Evolutionary conservation across 179 eudicot genomes (phyloP).

Genomic region (Silene noctiflora): DNA sequence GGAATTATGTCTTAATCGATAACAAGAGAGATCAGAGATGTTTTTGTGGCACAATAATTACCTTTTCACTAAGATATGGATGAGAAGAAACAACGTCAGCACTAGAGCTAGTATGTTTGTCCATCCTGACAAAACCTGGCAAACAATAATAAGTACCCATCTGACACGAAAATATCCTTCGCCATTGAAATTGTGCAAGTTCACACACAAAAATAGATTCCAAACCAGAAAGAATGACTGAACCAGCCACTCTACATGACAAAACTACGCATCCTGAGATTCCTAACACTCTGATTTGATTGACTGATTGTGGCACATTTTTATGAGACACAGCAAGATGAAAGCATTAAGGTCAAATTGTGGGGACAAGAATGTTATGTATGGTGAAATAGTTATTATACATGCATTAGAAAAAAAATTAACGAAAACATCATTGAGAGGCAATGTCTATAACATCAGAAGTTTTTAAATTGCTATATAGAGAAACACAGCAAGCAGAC

Average conservation of each 20-base stretch:
- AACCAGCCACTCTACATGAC: background rate
- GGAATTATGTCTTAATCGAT: background rate
- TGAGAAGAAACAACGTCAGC: slow-evolving; percentile 41
- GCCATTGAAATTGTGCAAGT: background rate
- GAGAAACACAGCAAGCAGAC: background rate
- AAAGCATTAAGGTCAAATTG: background rate
- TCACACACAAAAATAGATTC: background rate
- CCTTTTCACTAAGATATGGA: slow-evolving; percentile 35
- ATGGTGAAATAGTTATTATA: background rate
- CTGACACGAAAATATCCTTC: slow-evolving; percentile 11
- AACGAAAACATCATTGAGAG: background rate
- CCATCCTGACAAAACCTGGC: slow-evolving; percentile 78
- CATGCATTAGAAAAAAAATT: background rate
- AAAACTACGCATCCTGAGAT: background rate
- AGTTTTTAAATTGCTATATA: background rate
- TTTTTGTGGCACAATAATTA: slow-evolving; percentile 1
- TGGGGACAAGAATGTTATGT: background rate
- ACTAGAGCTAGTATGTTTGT: slow-evolving; percentile 36
- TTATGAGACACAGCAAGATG: background rate
- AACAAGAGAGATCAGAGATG: background rate
- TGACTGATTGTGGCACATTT: background rate
- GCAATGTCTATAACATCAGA: background rate
- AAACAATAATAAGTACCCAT: slow-evolving; percentile 9
- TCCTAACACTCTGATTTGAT: background rate
- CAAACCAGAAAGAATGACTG: background rate